phyloP scores from a whole-genome alignment of 805 yeast genomes.

The Metschnikowia matae region DNA sequence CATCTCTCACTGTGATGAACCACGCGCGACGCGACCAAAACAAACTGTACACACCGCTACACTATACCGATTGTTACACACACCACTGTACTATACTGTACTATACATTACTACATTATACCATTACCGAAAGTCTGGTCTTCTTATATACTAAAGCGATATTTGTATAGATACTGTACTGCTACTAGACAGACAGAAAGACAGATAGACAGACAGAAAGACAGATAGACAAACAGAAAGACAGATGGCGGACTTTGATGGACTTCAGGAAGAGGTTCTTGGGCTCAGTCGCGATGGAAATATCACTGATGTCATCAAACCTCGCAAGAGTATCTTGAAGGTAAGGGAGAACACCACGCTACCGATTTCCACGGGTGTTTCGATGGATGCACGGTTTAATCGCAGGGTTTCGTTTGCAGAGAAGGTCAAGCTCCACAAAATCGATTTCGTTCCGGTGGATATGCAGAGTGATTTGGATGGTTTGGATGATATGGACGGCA shows the following conservation, averaged over 20 bases:
- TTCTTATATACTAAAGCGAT: no score
- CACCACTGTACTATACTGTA: no score
- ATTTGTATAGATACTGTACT: no score
- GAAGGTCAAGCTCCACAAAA: conserved; percentile 62
- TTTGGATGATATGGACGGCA: no score
- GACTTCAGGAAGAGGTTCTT: background rate
- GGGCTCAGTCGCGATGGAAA: conserved; percentile 3
- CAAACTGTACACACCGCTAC: no score
- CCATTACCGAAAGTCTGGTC: no score
- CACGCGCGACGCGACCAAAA: background rate
- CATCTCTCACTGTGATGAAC: background rate
- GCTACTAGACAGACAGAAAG: background rate
- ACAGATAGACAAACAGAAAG: background rate
- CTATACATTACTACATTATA: no score
- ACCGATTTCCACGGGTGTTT: conserved; percentile 6
- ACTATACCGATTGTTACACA: no score
- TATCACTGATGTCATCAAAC: conserved; percentile 5
- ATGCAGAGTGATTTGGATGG: conserved; percentile 3
- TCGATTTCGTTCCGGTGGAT: conserved; percentile 32
- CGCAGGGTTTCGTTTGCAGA: conserved; percentile 77
- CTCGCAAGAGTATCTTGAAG: conserved; percentile 16
- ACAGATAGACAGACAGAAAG: no score
- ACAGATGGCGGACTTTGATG: background rate
- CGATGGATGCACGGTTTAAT: conserved; percentile 11
- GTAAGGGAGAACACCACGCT: conserved; percentile 12